A percentile compares a stretch with the other conserved stretches of the same genome.
Evolutionary conservation across 306 rosid species (phyloP).

Genomic region (Rubus parviflorus): DNA sequence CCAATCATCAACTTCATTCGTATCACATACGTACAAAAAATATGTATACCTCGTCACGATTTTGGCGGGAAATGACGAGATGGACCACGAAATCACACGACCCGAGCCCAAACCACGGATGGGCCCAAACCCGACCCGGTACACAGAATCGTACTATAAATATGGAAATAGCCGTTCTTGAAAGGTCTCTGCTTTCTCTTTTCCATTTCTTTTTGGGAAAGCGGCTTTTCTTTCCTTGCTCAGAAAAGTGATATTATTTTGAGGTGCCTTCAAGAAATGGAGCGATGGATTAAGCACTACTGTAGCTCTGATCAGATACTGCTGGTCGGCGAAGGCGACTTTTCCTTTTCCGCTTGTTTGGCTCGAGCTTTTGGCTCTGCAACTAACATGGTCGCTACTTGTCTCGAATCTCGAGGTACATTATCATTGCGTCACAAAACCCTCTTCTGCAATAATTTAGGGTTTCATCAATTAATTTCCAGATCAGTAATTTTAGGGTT

Average conservation of each 20-base stretch:
- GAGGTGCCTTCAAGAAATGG: not conserved
- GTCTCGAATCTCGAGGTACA: constrained; percentile 27
- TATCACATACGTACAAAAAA: no score
- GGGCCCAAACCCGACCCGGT: not conserved
- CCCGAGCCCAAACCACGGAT: not conserved
- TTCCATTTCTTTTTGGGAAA: not conserved
- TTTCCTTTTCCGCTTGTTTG: constrained; percentile 37
- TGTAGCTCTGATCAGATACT: constrained; percentile 22
- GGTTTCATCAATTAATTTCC: not conserved
- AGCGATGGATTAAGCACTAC: constrained; percentile 25
- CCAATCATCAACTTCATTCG: no score
- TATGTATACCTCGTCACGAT: not conserved
- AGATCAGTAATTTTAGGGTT: no score
- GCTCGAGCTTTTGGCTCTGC: constrained; percentile 31
- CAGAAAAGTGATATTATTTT: not conserved
- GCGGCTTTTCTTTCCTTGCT: not conserved
- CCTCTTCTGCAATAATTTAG: not conserved
- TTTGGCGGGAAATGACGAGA: constrained; percentile 11
- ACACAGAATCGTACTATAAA: not conserved
- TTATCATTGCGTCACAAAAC: not conserved
- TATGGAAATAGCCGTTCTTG: not conserved
- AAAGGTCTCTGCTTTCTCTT: not conserved
- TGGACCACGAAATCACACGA: not conserved
- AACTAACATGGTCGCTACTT: constrained; percentile 30
- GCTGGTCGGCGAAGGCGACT: constrained; percentile 38